phyloP scores from a whole-genome alignment of 2,329 filamentous ascomycete genomes.

The Alternaria sp. region DNA sequence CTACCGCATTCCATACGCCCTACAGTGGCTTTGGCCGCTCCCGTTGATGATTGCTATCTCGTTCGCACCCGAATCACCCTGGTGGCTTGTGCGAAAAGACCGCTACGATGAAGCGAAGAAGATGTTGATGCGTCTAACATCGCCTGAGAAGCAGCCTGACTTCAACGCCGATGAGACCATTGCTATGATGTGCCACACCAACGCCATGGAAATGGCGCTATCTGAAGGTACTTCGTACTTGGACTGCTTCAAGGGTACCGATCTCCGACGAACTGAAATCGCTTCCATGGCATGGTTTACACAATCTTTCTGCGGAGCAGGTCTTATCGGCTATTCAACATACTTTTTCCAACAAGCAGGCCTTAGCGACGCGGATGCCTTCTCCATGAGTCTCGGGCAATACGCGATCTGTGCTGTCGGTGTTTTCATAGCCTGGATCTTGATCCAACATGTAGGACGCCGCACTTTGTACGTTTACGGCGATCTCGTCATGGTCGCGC shows the following conservation, averaged over 20 bases:
- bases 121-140: constrained; percentile 71
- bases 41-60: constrained; percentile 72
- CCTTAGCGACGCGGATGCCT: constrained; percentile 53
- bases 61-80: constrained; percentile 75
- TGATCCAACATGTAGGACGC: constrained; percentile 80
- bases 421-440: constrained; percentile 78
- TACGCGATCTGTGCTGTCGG: constrained; percentile 67
- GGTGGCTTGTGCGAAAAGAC: constrained; percentile 76
- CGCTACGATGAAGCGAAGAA: constrained; percentile 71
- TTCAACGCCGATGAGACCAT: constrained; percentile 64
- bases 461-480: constrained; percentile 78
- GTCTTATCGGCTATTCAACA: constrained; percentile 52
- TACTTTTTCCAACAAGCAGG: constrained; percentile 62
- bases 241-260: constrained; percentile 85
- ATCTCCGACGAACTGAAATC: constrained; percentile 80
- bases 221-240: constrained; percentile 72
- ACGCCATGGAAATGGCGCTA: constrained; percentile 77
- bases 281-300: constrained; percentile 62
- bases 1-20: constrained; percentile 70
- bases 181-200: constrained; percentile 91
- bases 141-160: constrained; percentile 55
- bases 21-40: constrained; percentile 80
- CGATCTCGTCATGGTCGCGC: constrained; percentile 62
- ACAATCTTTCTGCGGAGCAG: constrained; percentile 53
- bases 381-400: constrained; percentile 61